These are phyloP conservation scores for Talaromyces ruber DNA, from an alignment of 495 filamentous ascomycete species.

Conservation along the genomic window DNA sequence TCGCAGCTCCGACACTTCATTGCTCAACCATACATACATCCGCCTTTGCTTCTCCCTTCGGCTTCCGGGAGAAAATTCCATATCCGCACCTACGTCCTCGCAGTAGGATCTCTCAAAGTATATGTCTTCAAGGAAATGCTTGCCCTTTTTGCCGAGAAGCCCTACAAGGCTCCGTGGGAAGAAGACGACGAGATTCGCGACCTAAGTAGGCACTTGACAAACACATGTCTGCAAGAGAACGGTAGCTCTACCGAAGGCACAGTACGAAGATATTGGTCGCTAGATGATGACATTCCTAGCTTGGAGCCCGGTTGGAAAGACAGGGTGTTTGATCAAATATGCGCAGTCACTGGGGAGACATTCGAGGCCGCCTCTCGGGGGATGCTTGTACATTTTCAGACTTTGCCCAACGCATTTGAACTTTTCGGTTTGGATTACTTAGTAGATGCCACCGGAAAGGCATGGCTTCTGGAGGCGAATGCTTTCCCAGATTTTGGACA, in stretches of 20 bases:
- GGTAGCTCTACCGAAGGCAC: conserved; percentile 43
- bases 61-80: conserved; percentile 79
- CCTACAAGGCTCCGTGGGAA: conserved; percentile 46
- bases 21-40: conserved; percentile 91
- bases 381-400: conserved; percentile 88
- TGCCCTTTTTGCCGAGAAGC: conserved; percentile 72
- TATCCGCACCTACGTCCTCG: conserved; percentile 82
- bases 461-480: conserved; percentile 87
- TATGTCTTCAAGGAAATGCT: conserved; percentile 89
- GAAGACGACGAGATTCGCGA: conserved; percentile 39
- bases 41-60: conserved; percentile 67
- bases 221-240: conserved; percentile 80
- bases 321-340: conserved; percentile 65
- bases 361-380: conserved; percentile 77
- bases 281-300: conserved; percentile 30
- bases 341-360: conserved; percentile 56
- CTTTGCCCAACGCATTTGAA: conserved; percentile 81
- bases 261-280: conserved; percentile 63
- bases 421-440: conserved; percentile 88
- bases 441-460: conserved; percentile 53
- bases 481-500: conserved; percentile 92
- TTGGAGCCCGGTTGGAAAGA: conserved; percentile 43
- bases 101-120: conserved; percentile 64
- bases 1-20: conserved; percentile 94
- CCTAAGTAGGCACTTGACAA: conserved; percentile 75